These are phyloP conservation scores for Coccomyxa subellipsoidea DNA, from an alignment of 163 green algal species.

Conservation along the genomic window DNA sequence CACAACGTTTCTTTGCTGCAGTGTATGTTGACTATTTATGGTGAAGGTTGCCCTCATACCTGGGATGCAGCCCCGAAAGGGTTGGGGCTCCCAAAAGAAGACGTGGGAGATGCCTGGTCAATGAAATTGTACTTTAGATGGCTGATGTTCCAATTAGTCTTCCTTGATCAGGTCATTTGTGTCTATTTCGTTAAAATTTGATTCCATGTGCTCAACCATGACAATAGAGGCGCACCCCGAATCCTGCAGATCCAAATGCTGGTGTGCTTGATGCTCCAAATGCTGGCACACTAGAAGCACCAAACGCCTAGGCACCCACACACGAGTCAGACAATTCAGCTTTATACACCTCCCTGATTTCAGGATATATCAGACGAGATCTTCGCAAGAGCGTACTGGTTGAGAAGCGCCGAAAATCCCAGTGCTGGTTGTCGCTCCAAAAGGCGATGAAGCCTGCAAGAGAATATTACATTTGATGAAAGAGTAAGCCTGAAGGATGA, in stretches of 20 bases:
- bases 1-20: too few species aligned
- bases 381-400: not conserved
- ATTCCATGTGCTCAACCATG: not conserved
- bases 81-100: not conserved
- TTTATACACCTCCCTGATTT: too few species aligned
- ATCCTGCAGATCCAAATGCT: conserved; percentile 8
- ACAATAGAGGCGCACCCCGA: not conserved
- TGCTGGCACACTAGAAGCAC: not conserved
- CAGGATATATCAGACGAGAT: too few species aligned
- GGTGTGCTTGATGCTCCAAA: conserved; percentile 5
- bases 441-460: conserved; percentile 6
- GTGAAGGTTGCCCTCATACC: not conserved
- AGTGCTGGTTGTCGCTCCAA: not conserved
- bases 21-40: not conserved
- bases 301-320: not conserved
- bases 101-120: not conserved
- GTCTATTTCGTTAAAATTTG: not conserved
- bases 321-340: not conserved
- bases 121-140: not conserved
- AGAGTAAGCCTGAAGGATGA: not conserved
- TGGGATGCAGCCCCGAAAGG: not conserved
- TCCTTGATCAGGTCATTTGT: not conserved
- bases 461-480: not conserved
- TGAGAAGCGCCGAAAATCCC: not conserved
- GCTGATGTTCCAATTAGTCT: not conserved